Evolutionary conservation across 805 yeast genomes (phyloP).

Genomic region (Kluyveromyces siamensis): DNA sequence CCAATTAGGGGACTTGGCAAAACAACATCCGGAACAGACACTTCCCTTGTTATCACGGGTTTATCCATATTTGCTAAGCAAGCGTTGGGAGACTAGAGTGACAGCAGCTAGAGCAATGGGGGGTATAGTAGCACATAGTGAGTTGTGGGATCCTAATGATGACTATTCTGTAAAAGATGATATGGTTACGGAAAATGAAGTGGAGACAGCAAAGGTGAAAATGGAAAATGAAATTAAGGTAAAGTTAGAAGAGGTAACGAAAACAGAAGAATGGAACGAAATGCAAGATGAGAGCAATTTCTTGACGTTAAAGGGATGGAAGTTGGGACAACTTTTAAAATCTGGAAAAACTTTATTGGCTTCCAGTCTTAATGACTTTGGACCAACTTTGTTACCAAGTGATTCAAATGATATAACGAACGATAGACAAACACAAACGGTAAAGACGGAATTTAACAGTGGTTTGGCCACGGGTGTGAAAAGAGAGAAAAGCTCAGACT

Average conservation of each 20-base stretch:
- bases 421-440: constrained; percentile 15
- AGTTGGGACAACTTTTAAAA: constrained; percentile 21
- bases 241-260: constrained; percentile 22
- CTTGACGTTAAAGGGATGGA: constrained; percentile 19
- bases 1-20: constrained; percentile 88
- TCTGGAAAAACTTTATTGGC: constrained; percentile 22
- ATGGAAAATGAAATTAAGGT: constrained; percentile 26
- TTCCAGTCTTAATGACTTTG: constrained; percentile 10
- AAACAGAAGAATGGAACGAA: constrained; percentile 14
- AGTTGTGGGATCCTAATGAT: constrained; percentile 75
- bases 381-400: background rate
- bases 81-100: constrained; percentile 92
- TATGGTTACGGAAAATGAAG: constrained; percentile 13
- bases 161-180: constrained; percentile 22
- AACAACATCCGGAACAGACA: constrained; percentile 89
- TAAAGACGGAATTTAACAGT: constrained; percentile 17
- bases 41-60: constrained; percentile 77
- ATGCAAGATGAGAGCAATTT: constrained; percentile 17
- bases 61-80: constrained; percentile 74
- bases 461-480: constrained; percentile 25
- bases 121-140: constrained; percentile 74
- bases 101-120: constrained; percentile 95
- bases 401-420: constrained; percentile 6
- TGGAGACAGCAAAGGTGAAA: constrained; percentile 25
- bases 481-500: constrained; percentile 12